Evolutionary conservation across 306 rosid genomes (phyloP).

Genomic region (Ormosia emarginata): DNA sequence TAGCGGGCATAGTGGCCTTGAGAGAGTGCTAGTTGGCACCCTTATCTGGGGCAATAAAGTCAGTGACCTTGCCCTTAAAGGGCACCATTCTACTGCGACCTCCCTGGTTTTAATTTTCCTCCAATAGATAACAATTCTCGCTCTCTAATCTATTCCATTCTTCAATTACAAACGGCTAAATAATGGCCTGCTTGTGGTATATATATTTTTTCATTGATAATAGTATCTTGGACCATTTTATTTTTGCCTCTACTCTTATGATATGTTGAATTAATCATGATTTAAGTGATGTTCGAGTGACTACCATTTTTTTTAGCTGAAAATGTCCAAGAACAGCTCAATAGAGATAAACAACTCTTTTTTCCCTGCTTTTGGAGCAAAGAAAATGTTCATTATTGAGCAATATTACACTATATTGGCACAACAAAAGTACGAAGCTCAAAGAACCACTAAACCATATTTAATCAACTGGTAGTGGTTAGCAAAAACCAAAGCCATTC

Average conservation of each 20-base stretch:
- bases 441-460: constrained; percentile 15
- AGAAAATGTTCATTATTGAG: not conserved
- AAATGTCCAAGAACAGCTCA: not conserved
- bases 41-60: no score
- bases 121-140: not conserved
- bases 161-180: no score
- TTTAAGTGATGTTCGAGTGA: no score
- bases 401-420: not conserved
- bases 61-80: no score
- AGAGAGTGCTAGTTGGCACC: no score
- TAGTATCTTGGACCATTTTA: no score
- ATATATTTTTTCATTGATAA: no score
- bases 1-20: not conserved
- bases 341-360: not conserved
- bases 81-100: no score
- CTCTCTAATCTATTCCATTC: no score
- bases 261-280: not conserved
- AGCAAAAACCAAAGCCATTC: not conserved
- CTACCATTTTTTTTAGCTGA: no score
- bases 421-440: not conserved
- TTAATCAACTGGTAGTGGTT: not conserved
- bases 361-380: constrained; percentile 2
- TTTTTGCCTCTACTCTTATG: no score
- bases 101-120: not conserved
- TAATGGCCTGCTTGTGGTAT: no score